Percentiles rank a stretch among this genome's conserved stretches.
phyloP scores from a whole-genome alignment of 1,284 basidiomycete genomes.

The Moesziomyces aphidis region DNA sequence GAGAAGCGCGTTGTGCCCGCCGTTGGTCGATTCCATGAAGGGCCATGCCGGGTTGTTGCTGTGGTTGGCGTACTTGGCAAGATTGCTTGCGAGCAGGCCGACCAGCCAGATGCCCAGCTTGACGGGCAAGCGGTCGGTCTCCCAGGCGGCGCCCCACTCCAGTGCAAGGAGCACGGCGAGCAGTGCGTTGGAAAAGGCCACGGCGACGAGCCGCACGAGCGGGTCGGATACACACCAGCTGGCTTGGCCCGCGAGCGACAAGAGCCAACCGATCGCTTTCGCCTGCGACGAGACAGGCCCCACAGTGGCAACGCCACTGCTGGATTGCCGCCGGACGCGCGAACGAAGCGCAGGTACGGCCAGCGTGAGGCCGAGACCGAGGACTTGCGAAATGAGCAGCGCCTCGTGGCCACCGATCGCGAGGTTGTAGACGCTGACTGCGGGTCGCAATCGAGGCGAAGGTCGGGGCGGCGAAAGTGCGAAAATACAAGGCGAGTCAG shows the following conservation, averaged over 20 bases:
- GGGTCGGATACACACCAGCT: constrained; percentile 46
- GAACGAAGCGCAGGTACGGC: constrained; percentile 33
- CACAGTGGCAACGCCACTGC: constrained; percentile 23
- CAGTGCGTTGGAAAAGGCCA: constrained; percentile 41
- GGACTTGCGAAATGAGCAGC: constrained; percentile 54
- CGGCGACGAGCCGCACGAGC: constrained; percentile 41
- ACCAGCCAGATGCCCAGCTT: constrained; percentile 52
- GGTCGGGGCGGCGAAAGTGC: too few species aligned
- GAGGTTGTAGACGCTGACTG: constrained; percentile 64
- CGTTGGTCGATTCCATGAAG: constrained; percentile 59
- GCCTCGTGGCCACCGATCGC: constrained; percentile 60
- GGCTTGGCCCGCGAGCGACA: constrained; percentile 41
- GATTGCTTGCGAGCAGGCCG: constrained; percentile 50
- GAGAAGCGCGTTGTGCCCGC: constrained; percentile 51
- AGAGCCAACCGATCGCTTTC: constrained; percentile 35
- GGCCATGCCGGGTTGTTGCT: constrained; percentile 65
- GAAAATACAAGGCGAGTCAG: too few species aligned
- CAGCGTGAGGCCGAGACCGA: constrained; percentile 45
- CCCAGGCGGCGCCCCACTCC: constrained; percentile 61
- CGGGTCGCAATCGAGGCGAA: not conserved
- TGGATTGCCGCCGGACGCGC: constrained; percentile 10
- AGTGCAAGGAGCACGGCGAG: constrained; percentile 48
- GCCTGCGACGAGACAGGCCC: constrained; percentile 31
- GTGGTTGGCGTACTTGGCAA: constrained; percentile 63
- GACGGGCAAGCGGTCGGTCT: constrained; percentile 40